phyloP scores from a whole-genome alignment of 768 basidiomycete species.

The Mycena venus region DNA sequence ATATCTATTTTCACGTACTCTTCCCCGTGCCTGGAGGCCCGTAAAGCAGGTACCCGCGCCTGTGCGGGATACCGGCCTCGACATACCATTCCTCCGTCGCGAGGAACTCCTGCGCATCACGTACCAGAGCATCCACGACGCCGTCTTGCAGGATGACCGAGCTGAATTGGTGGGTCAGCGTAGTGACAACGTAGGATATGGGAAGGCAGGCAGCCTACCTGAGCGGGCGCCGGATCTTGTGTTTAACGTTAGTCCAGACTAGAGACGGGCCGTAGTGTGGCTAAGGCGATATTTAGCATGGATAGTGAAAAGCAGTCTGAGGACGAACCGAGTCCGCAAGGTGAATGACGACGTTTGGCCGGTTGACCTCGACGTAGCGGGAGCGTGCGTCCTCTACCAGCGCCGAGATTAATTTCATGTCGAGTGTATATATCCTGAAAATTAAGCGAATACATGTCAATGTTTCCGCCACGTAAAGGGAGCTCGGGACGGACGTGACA shows the following conservation, averaged over 20 bases:
- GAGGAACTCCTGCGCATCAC: conserved; percentile 49
- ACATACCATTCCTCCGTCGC: conserved; percentile 45
- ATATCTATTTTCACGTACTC: too few species aligned
- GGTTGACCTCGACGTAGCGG: conserved; percentile 54
- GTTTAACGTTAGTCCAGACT: conserved; percentile 35
- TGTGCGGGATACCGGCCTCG: conserved; percentile 52
- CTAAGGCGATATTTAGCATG: conserved; percentile 5
- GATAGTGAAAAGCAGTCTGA: not conserved
- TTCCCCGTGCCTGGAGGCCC: conserved; percentile 52
- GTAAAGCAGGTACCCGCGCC: conserved; percentile 50
- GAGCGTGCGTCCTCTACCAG: conserved; percentile 58
- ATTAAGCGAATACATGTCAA: too few species aligned
- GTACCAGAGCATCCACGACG: conserved; percentile 42
- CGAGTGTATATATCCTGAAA: conserved; percentile 57
- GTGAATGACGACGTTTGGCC: conserved; percentile 58
- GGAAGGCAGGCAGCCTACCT: not conserved
- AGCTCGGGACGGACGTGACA: conserved; percentile 51
- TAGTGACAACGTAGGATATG: too few species aligned
- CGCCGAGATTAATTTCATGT: conserved; percentile 54
- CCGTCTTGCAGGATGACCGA: conserved; percentile 47
- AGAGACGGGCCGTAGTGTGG: conserved; percentile 29
- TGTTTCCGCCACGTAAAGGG: too few species aligned
- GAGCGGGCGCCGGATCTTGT: conserved; percentile 45
- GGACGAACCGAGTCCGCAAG: conserved; percentile 47
- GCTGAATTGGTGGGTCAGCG: not conserved